phyloP scores from a whole-genome alignment of 305 asterid species.

The Solanum hybrid region DNA sequence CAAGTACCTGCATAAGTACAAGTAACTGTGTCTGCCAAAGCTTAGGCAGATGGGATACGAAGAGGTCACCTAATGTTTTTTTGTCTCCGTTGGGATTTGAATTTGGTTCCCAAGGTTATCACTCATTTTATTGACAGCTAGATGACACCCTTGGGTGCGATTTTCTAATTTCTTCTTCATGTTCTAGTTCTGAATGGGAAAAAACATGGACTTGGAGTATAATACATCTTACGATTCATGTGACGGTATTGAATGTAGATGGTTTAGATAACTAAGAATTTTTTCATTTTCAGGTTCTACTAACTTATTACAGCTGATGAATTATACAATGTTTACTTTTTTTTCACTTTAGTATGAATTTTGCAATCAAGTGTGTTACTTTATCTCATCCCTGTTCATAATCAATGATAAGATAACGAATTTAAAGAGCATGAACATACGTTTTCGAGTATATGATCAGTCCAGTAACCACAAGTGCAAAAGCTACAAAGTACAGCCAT shows the following conservation, averaged over 20 bases:
- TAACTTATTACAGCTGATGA: too few species aligned
- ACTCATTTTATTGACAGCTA: background rate
- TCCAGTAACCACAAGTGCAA: constrained; percentile 48
- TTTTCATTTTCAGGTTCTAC: too few species aligned
- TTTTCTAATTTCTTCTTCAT: background rate
- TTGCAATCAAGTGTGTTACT: background rate
- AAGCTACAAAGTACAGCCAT: constrained; percentile 59
- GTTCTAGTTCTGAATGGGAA: too few species aligned
- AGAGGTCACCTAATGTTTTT: background rate
- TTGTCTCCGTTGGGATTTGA: background rate
- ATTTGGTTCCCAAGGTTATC: background rate
- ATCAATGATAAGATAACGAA: background rate
- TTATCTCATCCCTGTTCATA: background rate
- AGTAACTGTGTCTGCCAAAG: background rate
- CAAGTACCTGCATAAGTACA: background rate
- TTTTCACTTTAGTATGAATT: too few species aligned
- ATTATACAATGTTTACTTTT: too few species aligned
- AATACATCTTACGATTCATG: background rate
- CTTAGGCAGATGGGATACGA: background rate
- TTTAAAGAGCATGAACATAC: constrained; percentile 18
- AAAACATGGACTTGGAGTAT: too few species aligned
- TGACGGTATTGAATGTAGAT: too few species aligned
- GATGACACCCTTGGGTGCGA: background rate
- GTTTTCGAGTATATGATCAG: constrained; percentile 45
- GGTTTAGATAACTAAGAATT: too few species aligned